These are phyloP conservation scores for Aurantiochytrium sp. DNA, from an alignment of 108 stramenopile genomes.

Conservation along the genomic window DNA sequence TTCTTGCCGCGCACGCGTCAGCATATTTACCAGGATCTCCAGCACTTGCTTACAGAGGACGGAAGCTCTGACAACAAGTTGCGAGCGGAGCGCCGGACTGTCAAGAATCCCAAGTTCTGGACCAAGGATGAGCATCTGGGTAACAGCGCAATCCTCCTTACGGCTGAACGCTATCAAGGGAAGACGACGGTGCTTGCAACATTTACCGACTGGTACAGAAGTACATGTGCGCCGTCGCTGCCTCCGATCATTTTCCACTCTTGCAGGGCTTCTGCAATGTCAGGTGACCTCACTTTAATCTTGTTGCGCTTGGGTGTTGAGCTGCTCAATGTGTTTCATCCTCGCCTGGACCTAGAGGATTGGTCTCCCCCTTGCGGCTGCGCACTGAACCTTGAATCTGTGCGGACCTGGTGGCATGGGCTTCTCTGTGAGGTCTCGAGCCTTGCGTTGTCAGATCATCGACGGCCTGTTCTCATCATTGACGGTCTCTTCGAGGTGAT, in stretches of 20 bases:
- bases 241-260: not conserved
- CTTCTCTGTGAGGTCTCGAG: not conserved
- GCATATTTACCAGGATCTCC: not conserved
- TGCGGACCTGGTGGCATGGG: not conserved
- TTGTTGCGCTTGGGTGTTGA: not conserved
- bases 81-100: not conserved
- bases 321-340: not conserved
- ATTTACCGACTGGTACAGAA: not conserved
- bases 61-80: not conserved
- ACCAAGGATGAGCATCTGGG: not conserved
- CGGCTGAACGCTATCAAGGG: not conserved
- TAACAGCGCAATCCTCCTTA: not conserved
- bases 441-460: not conserved
- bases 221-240: not conserved
- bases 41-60: not conserved
- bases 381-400: not conserved
- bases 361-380: not conserved
- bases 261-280: not conserved
- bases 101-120: not conserved
- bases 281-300: not conserved
- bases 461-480: not conserved
- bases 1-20: not conserved
- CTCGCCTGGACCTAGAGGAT: not conserved
- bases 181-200: slow-evolving; percentile 1
- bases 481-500: not conserved